Conservation (phyloP, 2,329 filamentous ascomycete genomes). For the Aureobasidium pullulans region DNA sequence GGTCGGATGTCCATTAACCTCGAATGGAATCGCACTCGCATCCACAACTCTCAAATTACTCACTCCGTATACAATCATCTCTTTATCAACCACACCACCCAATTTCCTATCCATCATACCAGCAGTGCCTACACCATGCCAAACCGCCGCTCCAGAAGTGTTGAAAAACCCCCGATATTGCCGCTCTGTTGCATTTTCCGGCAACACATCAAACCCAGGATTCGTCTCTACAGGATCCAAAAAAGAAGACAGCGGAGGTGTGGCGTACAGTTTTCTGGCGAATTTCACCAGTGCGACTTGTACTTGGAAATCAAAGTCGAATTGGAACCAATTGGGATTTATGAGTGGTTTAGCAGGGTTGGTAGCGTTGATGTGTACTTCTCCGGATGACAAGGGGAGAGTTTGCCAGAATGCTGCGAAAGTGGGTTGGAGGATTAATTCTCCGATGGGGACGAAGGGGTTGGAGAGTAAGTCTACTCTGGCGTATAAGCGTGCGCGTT, state of each 20-base stretch:
- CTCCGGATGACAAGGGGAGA: no score
- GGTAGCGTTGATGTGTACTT: no score
- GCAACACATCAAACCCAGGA: not conserved
- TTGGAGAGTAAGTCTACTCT: no score
- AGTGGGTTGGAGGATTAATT: no score
- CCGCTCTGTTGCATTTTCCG: slow-evolving; percentile 18
- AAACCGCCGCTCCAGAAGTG: not conserved
- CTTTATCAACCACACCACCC: slow-evolving; percentile 24
- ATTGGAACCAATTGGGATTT: no score
- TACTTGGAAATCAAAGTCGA: slow-evolving; percentile 23
- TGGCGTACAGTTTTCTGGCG: slow-evolving; percentile 19
- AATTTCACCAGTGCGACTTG: slow-evolving; percentile 26
- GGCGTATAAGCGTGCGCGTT: no score
- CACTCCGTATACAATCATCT: slow-evolving; percentile 25
- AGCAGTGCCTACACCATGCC: not conserved
- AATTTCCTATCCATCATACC: slow-evolving; percentile 19
- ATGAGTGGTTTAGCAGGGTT: no score
- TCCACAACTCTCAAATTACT: slow-evolving; percentile 25
- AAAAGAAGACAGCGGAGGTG: slow-evolving; percentile 20
- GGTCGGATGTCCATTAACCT: slow-evolving; percentile 18
- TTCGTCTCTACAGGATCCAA: slow-evolving; percentile 11
- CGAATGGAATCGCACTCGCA: slow-evolving; percentile 25
- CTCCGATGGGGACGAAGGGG: no score
- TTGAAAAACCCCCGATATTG: slow-evolving; percentile 7
- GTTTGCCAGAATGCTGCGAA: no score